Base-by-base conservation (phyloP, 768 basidiomycete species). In the Amanita subjunquillea region DNA sequence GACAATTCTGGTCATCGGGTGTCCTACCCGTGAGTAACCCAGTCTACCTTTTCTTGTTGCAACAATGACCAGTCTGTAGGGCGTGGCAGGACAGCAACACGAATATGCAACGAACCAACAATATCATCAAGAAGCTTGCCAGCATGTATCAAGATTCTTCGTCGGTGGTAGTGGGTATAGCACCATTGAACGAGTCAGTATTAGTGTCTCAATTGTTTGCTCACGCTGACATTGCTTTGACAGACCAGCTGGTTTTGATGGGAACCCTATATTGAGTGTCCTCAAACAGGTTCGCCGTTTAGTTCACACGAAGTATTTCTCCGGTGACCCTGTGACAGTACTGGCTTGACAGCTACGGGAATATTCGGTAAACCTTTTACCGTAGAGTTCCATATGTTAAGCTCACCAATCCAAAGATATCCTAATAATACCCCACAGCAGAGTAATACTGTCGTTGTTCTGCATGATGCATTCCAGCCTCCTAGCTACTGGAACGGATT, bases 401-500 rank as follows among this genome's bases (percentile, higher is more conserved):
- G 54, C 41, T 5, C 58, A 51, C 46, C 55, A 59, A 25, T 59
- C 55, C 7, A 42, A 50, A 74, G 69, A 17, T 69, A 58, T 53
- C 71, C 72, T 9, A 69, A 62, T 48, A 64, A 64, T 22, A 64
- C 63, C 39, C 59, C 62, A 6, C 65, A 61, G 51, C 74, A 82
- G 57, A 85, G 84, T 57, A 79, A 88, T 62, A 78, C 77, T 3
- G 64, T 89, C 10, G 76, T 82, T 10, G 67, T 89, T 58, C 73
- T 91, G 37, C 82, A 86, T 58, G 89, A 91, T 56, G 88, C 87
- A 2, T 91, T 91, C 72, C 85, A 88, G 62, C 70, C 80, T 45
- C 71, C 88, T 46, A 77, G 73, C 55, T 83, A 76, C 60, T 91
- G 88, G 87, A 62, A 66, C 37, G 78, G 79, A 17, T 87, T 84